These are phyloP conservation scores for Globisporangium heterothallicum DNA, from an alignment of 352 stramenopile species.

Conservation along the genomic window DNA sequence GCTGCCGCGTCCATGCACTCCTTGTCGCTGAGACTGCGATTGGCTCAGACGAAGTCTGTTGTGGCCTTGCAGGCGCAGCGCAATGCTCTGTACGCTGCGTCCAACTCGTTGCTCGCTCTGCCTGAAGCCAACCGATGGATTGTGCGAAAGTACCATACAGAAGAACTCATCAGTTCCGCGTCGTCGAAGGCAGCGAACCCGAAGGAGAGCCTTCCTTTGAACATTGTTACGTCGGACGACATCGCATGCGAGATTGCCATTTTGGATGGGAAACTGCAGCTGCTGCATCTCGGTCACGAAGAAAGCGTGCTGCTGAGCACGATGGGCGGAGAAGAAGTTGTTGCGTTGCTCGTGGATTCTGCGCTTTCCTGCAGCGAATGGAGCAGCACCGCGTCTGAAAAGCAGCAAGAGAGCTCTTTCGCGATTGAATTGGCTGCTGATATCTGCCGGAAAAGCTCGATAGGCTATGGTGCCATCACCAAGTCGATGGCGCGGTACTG, in stretches of 20 bases:
- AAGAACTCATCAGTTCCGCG: conserved; percentile 31
- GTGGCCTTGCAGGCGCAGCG: conserved; percentile 45
- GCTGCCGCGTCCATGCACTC: conserved; percentile 55
- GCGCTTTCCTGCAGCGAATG: conserved; percentile 14
- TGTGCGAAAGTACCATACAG: conserved; percentile 62
- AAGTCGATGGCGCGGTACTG: conserved; percentile 67
- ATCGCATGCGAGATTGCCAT: conserved; percentile 51
- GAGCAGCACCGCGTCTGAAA: conserved; percentile 29
- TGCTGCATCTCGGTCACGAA: conserved; percentile 43
- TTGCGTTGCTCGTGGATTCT: conserved; percentile 47
- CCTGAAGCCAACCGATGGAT: conserved; percentile 53
- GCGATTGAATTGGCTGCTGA: conserved; percentile 50
- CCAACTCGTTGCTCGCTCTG: conserved; percentile 34
- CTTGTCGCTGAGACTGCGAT: conserved; percentile 41
- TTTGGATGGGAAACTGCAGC: conserved; percentile 56
- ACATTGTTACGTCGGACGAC: conserved; percentile 59
- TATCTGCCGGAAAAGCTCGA: conserved; percentile 28
- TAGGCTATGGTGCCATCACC: conserved; percentile 35
- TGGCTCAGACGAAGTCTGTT: conserved; percentile 33
- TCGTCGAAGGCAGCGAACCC: conserved; percentile 2
- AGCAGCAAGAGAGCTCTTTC: conserved; percentile 34
- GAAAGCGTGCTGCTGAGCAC: conserved; percentile 52
- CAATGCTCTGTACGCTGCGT: conserved; percentile 51
- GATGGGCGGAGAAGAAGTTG: conserved; percentile 52
- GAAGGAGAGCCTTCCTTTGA: conserved; percentile 20